Percentiles rank a stretch among this genome's conserved stretches.
Evolutionary conservation across 1,139 yeast genomes (phyloP).

Genomic region (Casaregolazyma lundiana): DNA sequence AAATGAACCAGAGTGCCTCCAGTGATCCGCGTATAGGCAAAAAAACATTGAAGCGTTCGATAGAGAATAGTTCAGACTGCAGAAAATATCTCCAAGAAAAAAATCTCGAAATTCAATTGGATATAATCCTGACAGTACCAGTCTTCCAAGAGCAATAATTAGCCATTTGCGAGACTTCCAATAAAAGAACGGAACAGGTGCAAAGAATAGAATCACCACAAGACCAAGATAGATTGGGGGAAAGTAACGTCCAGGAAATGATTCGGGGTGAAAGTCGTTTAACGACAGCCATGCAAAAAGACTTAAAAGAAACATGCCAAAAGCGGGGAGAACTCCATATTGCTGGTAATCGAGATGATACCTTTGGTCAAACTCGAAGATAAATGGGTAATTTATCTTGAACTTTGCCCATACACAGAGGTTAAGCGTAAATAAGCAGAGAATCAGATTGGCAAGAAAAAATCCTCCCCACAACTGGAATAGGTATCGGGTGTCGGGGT

Average conservation of each 20-base stretch:
- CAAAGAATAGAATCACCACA: slow-evolving; percentile 45
- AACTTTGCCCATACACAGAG: slow-evolving; percentile 67
- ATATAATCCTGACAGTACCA: slow-evolving; percentile 75
- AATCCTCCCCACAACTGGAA: slow-evolving; percentile 94
- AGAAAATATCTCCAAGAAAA: slow-evolving; percentile 83
- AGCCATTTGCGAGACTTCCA: slow-evolving; percentile 69
- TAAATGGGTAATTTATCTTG: slow-evolving; percentile 84
- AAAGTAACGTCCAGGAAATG: slow-evolving; percentile 64
- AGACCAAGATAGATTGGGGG: slow-evolving; percentile 75
- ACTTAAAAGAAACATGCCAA: slow-evolving; percentile 52
- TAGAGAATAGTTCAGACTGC: slow-evolving; percentile 82
- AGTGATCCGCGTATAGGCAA: slow-evolving; percentile 70
- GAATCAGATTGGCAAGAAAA: slow-evolving; percentile 55
- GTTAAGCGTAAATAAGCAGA: slow-evolving; percentile 61
- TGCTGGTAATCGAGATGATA: slow-evolving; percentile 66
- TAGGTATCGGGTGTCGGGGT: slow-evolving; percentile 40
- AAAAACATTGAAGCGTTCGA: slow-evolving; percentile 82
- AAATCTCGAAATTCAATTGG: slow-evolving; percentile 96
- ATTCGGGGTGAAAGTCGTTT: slow-evolving; percentile 57
- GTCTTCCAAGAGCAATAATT: slow-evolving; percentile 63
- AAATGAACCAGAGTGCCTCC: slow-evolving; percentile 40
- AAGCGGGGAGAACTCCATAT: slow-evolving; percentile 57
- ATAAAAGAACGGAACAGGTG: slow-evolving; percentile 54
- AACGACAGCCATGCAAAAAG: slow-evolving; percentile 74
- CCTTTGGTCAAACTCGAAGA: slow-evolving; percentile 79